Percentiles rank a stretch among this genome's conserved stretches.
Evolutionary conservation across 306 rosid genomes (phyloP).

Genomic region (Rosa chinensis): DNA sequence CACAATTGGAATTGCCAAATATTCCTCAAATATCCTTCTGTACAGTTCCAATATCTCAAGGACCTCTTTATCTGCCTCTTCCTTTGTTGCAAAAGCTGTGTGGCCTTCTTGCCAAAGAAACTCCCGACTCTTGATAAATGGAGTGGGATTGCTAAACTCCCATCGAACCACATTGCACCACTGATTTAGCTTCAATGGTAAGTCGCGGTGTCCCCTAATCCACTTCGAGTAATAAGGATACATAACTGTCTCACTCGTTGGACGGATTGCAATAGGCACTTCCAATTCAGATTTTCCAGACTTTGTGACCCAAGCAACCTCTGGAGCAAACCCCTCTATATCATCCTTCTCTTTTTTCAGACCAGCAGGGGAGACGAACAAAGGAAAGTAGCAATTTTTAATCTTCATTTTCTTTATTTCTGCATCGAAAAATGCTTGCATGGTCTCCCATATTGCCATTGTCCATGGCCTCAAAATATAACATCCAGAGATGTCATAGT

Average conservation of each 20-base stretch:
- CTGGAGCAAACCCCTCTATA: constrained; percentile 92
- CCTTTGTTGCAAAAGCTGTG: constrained; percentile 91
- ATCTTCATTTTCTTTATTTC: constrained; percentile 88
- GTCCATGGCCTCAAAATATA: constrained; percentile 93
- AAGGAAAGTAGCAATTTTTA: constrained; percentile 85
- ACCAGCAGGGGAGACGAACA: constrained; percentile 75
- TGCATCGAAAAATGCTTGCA: constrained; percentile 78
- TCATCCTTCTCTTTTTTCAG: constrained; percentile 90
- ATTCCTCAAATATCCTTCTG: constrained; percentile 84
- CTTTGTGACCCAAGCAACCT: constrained; percentile 97
- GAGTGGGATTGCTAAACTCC: constrained; percentile 98
- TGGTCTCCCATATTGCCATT: constrained; percentile 72
- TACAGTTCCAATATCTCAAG: constrained; percentile 82
- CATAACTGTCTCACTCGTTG: constrained; percentile 97
- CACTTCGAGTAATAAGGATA: constrained; percentile 94
- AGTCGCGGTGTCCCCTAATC: constrained; percentile 95
- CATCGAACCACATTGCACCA: constrained; percentile 99
- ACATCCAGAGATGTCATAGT: constrained; percentile 94
- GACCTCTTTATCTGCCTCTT: constrained; percentile 90
- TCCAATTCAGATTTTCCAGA: constrained; percentile 76
- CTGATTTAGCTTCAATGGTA: constrained; percentile 89
- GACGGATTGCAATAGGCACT: constrained; percentile 91
- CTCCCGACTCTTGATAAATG: constrained; percentile 95
- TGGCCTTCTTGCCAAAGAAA: constrained; percentile 99
- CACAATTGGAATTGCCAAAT: constrained; percentile 81